Evolutionary conservation across 2,329 filamentous ascomycete genomes (phyloP).

Genomic region (Fusarium burgessii): DNA sequence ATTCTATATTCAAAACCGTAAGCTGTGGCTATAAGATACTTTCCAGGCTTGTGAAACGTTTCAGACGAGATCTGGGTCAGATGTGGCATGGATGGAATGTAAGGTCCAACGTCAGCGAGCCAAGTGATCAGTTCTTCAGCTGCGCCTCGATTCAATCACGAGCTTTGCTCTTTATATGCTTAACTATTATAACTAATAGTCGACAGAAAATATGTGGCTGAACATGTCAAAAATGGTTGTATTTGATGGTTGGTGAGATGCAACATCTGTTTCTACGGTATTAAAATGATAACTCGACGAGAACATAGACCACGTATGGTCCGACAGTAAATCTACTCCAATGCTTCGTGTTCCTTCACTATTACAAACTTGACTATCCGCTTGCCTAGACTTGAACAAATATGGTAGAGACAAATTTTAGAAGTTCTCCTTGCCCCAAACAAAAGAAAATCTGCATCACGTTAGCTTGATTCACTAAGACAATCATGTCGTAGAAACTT

Average conservation of each 20-base stretch:
- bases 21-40: conserved; percentile 15
- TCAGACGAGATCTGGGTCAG: conserved; percentile 19
- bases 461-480: conserved; percentile 46
- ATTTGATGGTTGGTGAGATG: conserved; percentile 12
- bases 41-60: conserved; percentile 33
- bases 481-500: conserved; percentile 50
- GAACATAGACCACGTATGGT: conserved; percentile 15
- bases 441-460: conserved; percentile 67
- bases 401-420: conserved; percentile 9
- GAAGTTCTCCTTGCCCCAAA: conserved; percentile 77
- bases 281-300: conserved; percentile 38
- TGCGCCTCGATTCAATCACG: conserved; percentile 8
- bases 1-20: not conserved
- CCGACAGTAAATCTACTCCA: conserved; percentile 23
- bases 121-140: conserved; percentile 1
- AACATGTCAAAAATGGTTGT: conserved; percentile 9
- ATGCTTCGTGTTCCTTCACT: conserved; percentile 6
- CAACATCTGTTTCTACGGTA: conserved; percentile 32
- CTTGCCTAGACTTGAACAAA: conserved; percentile 5
- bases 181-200: too few species aligned
- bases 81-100: not conserved
- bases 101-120: conserved; percentile 24
- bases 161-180: not conserved
- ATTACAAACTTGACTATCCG: conserved; percentile 29
- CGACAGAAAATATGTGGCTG: not conserved